These are phyloP conservation scores for Chaetomium sp. DNA, from an alignment of 2,329 filamentous ascomycete genomes.

Conservation along the genomic window DNA sequence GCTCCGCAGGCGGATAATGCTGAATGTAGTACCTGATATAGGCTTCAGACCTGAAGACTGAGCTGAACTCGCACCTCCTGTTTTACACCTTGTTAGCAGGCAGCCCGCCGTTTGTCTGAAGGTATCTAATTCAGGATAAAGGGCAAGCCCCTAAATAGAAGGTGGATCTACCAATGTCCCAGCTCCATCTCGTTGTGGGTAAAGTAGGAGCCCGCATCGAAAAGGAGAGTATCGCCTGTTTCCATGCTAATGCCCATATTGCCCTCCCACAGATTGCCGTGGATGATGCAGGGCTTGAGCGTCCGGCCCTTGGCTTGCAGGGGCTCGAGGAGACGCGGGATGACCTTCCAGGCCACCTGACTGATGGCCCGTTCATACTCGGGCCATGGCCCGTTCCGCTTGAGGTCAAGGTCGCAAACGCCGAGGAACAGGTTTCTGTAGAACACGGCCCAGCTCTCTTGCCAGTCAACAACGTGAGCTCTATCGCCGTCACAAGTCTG, in stretches of 20 bases:
- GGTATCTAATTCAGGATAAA: too few relatives aligned
- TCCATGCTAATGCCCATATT: conserved; percentile 42
- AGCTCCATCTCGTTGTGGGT: conserved; percentile 47
- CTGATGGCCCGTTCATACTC: conserved; percentile 31
- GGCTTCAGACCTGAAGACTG: conserved; percentile 13
- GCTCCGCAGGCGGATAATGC: conserved; percentile 23
- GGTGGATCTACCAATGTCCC: conserved; percentile 39
- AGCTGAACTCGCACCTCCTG: conserved; percentile 28
- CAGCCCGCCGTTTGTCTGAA: too few relatives aligned
- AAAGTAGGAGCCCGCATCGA: conserved; percentile 45
- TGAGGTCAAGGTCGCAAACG: conserved; percentile 31
- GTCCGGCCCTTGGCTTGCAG: conserved; percentile 34
- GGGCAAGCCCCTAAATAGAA: too few relatives aligned
- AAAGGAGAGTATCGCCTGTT: conserved; percentile 40
- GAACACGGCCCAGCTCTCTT: conserved; percentile 38
- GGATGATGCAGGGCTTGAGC: conserved; percentile 41
- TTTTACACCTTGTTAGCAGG: too few relatives aligned
- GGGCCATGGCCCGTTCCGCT: conserved; percentile 33
- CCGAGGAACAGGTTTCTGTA: conserved; percentile 32
- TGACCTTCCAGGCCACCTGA: conserved; percentile 38
- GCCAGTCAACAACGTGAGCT: conserved; percentile 40
- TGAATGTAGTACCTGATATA: conserved; percentile 23
- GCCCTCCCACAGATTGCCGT: conserved; percentile 47
- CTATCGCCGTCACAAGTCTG: conserved; percentile 41
- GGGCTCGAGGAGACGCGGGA: conserved; percentile 38